Conservation (phyloP, 2,329 filamentous ascomycete species). For the Reticulascus tulasneorum region DNA sequence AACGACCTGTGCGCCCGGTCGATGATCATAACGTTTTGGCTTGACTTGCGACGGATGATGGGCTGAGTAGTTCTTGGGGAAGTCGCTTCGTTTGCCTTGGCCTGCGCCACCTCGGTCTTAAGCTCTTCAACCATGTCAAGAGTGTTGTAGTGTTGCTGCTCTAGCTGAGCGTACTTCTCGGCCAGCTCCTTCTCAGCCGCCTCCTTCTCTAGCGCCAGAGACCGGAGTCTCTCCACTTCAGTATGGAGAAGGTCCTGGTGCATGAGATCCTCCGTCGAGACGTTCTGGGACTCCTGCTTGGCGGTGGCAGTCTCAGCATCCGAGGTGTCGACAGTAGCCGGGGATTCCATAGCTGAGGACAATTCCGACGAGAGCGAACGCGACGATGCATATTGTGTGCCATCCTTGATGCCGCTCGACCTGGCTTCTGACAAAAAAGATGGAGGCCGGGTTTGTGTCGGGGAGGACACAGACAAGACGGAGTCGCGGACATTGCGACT, state of each 20-base stretch:
- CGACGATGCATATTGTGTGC: constrained; percentile 68
- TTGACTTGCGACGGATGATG: constrained; percentile 91
- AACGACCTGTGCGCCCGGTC: constrained; percentile 92
- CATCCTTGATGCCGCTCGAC: constrained; percentile 67
- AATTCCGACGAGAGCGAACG: constrained; percentile 92
- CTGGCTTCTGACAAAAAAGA: constrained; percentile 82
- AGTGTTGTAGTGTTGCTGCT: constrained; percentile 75
- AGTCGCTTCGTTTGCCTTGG: constrained; percentile 54
- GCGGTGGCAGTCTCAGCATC: constrained; percentile 52
- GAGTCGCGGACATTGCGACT: constrained; percentile 49
- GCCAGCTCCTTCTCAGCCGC: constrained; percentile 68
- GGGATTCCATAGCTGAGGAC: constrained; percentile 79
- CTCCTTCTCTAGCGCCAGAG: constrained; percentile 72
- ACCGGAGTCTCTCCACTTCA: constrained; percentile 69
- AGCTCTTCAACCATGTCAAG: constrained; percentile 86
- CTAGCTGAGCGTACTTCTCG: constrained; percentile 76
- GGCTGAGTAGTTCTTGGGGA: constrained; percentile 64
- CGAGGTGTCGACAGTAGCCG: constrained; percentile 59
- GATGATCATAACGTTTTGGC: constrained; percentile 79
- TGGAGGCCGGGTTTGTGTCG: constrained; percentile 54
- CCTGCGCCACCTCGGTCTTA: constrained; percentile 78
- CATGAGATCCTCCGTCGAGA: constrained; percentile 29
- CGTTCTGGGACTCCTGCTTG: constrained; percentile 29
- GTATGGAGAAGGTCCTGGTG: constrained; percentile 44
- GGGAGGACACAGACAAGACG: constrained; percentile 49